Percentiles rank a stretch among this genome's conserved stretches.
Evolutionary conservation across 1,284 basidiomycete genomes (phyloP).

Genomic region (Flammula alnicola): DNA sequence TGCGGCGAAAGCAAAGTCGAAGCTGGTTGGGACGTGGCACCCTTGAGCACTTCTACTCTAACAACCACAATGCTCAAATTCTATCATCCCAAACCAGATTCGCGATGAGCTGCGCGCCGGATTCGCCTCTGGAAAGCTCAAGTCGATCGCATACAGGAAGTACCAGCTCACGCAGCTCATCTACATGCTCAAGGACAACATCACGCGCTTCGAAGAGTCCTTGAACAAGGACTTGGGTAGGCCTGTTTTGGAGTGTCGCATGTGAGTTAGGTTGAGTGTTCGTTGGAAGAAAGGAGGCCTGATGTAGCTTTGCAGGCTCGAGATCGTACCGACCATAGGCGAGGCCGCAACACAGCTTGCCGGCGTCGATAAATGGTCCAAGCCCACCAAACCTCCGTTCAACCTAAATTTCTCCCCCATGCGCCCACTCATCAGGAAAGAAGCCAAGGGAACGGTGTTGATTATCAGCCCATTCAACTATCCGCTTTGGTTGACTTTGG

Average conservation of each 20-base stretch:
- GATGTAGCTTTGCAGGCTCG: constrained; percentile 46
- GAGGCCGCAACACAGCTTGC: constrained; percentile 72
- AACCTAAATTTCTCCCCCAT: constrained; percentile 57
- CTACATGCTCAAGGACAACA: constrained; percentile 72
- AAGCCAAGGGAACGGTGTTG: constrained; percentile 77
- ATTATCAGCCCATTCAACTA: constrained; percentile 73
- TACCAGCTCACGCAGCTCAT: constrained; percentile 68
- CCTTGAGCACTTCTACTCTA: too few relatives aligned
- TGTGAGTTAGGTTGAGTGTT: too few relatives aligned
- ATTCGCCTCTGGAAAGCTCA: constrained; percentile 64
- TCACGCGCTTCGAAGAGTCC: constrained; percentile 56
- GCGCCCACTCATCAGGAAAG: constrained; percentile 71
- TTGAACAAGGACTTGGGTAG: constrained; percentile 62
- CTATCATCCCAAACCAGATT: too few relatives aligned
- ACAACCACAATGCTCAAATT: too few relatives aligned
- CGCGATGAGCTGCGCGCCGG: constrained; percentile 51
- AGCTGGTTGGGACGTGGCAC: too few relatives aligned
- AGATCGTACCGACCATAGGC: constrained; percentile 54
- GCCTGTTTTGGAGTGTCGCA: constrained; percentile 53
- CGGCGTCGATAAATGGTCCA: constrained; percentile 77
- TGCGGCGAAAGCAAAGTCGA: too few relatives aligned
- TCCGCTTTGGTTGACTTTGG: constrained; percentile 54
- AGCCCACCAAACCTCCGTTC: constrained; percentile 65
- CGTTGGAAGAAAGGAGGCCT: too few relatives aligned
- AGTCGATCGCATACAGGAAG: constrained; percentile 63